Conservation (phyloP, 2,329 filamentous ascomycete genomes). For the Apiospora aurea region DNA sequence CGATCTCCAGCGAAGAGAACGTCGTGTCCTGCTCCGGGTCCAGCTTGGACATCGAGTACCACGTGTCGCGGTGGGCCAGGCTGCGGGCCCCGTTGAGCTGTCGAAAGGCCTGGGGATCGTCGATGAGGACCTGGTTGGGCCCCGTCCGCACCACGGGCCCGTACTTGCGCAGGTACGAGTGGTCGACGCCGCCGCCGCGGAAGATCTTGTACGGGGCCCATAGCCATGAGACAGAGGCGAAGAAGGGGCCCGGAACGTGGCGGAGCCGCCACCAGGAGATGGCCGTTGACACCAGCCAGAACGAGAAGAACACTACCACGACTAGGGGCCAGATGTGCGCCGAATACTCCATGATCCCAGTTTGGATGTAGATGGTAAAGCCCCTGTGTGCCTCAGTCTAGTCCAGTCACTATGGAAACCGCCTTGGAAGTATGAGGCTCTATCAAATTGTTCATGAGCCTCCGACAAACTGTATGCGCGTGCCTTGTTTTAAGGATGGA, state of each 20-base stretch:
- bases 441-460: not conserved
- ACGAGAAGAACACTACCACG: not conserved
- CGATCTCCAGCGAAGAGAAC: slow-evolving; percentile 31
- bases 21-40: slow-evolving; percentile 31
- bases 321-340: not conserved
- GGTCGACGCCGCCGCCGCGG: not conserved
- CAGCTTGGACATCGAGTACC: slow-evolving; percentile 33
- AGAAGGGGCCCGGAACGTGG: slow-evolving; percentile 24
- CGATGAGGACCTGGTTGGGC: slow-evolving; percentile 17
- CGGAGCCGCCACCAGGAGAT: slow-evolving; percentile 25
- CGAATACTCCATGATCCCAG: not conserved
- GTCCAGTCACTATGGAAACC: not conserved
- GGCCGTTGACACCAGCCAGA: not conserved
- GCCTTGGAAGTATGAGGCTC: not conserved
- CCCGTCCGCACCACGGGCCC: slow-evolving; percentile 28
- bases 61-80: slow-evolving; percentile 29
- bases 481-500: not conserved
- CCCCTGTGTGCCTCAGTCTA: not conserved
- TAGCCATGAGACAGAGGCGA: slow-evolving; percentile 23
- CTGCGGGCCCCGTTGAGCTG: slow-evolving; percentile 30
- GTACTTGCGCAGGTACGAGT: slow-evolving; percentile 7
- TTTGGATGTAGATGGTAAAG: not conserved
- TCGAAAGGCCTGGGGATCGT: slow-evolving; percentile 32
- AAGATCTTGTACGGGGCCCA: slow-evolving; percentile 2
- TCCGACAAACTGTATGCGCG: not conserved